Evolutionary conservation across 2,329 filamentous ascomycete genomes (phyloP).

Genomic region (Zopfia rhizophila): DNA sequence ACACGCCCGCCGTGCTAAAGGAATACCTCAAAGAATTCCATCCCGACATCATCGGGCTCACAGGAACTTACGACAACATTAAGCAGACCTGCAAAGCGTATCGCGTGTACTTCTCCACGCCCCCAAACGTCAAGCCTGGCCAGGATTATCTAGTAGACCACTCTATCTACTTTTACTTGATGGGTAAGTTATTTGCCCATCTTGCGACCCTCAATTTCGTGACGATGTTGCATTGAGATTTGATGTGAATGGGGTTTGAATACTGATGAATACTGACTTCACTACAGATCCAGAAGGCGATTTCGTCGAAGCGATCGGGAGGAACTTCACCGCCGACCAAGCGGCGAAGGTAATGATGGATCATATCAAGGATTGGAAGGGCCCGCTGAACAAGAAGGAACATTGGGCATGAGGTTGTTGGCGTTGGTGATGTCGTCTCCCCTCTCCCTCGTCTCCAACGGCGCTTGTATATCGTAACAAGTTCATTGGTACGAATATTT

Average conservation of each 20-base stretch:
- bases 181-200: conserved; percentile 67
- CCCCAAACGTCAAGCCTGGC: conserved; percentile 84
- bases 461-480: background rate
- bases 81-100: conserved; percentile 96
- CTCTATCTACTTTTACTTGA: conserved; percentile 99
- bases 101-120: conserved; percentile 96
- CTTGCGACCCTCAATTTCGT: conserved; percentile 3
- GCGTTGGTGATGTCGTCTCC: no score
- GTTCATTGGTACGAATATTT: background rate
- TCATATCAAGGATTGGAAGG: conserved; percentile 83
- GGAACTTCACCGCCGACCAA: conserved; percentile 90
- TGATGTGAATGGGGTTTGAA: background rate
- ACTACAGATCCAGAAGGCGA: conserved; percentile 88
- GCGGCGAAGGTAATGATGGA: conserved; percentile 84
- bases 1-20: conserved; percentile 85
- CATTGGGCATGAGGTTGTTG: conserved; percentile 42
- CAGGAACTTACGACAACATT: conserved; percentile 92
- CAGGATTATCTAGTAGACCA: conserved; percentile 98
- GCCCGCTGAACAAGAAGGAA: conserved; percentile 61
- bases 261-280: conserved; percentile 29
- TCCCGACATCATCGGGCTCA: conserved; percentile 83
- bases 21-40: conserved; percentile 93
- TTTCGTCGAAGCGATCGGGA: conserved; percentile 95
- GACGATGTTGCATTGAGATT: background rate
- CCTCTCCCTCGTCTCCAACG: background rate